These are phyloP conservation scores for Nakaseomyces bracarensis DNA, from an alignment of 1,139 yeast species.

Conservation along the genomic window DNA sequence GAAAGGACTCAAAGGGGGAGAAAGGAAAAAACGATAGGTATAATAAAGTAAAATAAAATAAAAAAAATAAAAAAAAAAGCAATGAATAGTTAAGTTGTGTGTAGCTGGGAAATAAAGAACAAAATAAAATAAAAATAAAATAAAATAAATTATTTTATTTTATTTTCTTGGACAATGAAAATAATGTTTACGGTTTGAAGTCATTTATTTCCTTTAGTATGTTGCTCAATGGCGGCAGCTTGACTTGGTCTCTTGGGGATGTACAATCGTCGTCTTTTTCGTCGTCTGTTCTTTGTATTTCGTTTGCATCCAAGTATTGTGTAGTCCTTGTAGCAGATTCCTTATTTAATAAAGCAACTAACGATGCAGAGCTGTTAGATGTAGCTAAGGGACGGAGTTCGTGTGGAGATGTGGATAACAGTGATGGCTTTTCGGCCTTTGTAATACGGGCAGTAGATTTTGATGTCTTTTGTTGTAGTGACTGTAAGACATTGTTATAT, in stretches of 20 bases:
- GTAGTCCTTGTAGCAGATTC: slow-evolving; percentile 1
- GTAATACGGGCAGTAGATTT: slow-evolving; percentile 2
- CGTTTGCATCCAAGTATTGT: slow-evolving; percentile 1
- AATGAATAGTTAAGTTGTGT: not conserved
- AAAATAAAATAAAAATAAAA: not conserved
- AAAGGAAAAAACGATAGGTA: too few species aligned
- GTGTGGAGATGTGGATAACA: slow-evolving; percentile 1
- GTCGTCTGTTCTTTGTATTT: slow-evolving; percentile 7
- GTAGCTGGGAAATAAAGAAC: not conserved
- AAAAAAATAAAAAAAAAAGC: not conserved
- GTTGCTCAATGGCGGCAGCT: slow-evolving; percentile 25
- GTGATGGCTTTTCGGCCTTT: slow-evolving; percentile 2
- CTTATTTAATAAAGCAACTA: slow-evolving; percentile 1
- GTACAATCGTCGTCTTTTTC: slow-evolving; percentile 5
- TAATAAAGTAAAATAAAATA: too few species aligned
- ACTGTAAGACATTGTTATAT: slow-evolving; percentile 1
- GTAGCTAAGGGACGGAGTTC: not conserved
- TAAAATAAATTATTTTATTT: not conserved
- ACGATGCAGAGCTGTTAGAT: not conserved
- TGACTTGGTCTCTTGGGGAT: slow-evolving; percentile 9
- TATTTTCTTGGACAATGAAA: too few species aligned
- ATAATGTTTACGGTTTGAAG: too few species aligned
- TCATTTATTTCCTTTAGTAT: slow-evolving; percentile 16
- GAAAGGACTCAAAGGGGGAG: too few species aligned
- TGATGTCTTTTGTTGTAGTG: slow-evolving; percentile 1